phyloP scores from a whole-genome alignment of 805 yeast species.

The Spencermartinsiella europaea region DNA sequence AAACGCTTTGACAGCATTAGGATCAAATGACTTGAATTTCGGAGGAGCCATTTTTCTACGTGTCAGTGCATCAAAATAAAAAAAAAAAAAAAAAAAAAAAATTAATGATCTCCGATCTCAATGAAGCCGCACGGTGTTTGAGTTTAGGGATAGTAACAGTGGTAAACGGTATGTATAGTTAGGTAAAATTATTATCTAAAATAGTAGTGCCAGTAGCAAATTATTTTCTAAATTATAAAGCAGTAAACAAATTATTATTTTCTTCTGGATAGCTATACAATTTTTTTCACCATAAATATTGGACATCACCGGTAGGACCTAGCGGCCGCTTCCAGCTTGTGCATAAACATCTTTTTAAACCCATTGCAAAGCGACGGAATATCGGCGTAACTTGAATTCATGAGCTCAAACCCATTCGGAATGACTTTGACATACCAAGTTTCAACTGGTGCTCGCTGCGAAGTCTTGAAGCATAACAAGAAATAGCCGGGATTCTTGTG shows the following conservation, averaged over 20 bases:
- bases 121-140: not conserved
- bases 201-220: not conserved
- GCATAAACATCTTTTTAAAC: constrained; percentile 58
- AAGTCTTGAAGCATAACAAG: constrained; percentile 77
- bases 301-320: not conserved
- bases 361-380: constrained; percentile 89
- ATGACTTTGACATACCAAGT: constrained; percentile 91
- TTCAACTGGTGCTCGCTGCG: constrained; percentile 40
- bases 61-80: constrained; percentile 1
- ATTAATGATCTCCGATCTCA: too few relatives aligned
- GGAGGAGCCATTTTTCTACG: constrained; percentile 13
- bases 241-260: not conserved
- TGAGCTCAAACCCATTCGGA: constrained; percentile 78
- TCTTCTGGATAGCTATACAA: too few relatives aligned
- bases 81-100: constrained; percentile 3
- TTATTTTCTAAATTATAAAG: not conserved
- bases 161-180: not conserved
- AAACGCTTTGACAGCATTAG: constrained; percentile 6
- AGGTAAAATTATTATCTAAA: too few relatives aligned
- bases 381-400: constrained; percentile 80
- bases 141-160: not conserved
- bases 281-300: too few relatives aligned
- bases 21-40: constrained; percentile 12
- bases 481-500: constrained; percentile 94
- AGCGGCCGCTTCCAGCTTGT: constrained; percentile 5